Conservation (phyloP, 371 early-diverging fungal species). For the Sporodiniella umbellata region DNA sequence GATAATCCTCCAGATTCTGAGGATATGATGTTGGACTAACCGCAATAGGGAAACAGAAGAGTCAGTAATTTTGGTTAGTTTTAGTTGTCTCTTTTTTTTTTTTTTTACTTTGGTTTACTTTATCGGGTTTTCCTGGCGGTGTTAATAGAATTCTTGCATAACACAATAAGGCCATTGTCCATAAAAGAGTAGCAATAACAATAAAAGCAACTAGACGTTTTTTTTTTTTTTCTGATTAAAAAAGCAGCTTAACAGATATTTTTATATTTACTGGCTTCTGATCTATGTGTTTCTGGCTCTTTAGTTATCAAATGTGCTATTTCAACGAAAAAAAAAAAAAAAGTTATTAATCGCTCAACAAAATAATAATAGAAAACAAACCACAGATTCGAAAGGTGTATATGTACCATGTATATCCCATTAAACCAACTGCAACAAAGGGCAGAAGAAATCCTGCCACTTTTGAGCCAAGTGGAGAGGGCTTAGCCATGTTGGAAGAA, state of each 20-base stretch:
- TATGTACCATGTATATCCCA: slow-evolving; percentile 50
- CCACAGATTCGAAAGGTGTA: slow-evolving; percentile 54
- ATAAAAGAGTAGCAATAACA: slow-evolving; percentile 38
- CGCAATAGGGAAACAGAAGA: too few species aligned
- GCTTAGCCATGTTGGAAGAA: slow-evolving; percentile 13
- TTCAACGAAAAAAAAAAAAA: slow-evolving; percentile 3
- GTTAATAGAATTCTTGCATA: slow-evolving; percentile 47
- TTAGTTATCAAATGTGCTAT: too few species aligned
- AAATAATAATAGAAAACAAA: slow-evolving; percentile 15
- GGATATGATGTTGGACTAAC: slow-evolving; percentile 5
- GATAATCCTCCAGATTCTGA: background rate
- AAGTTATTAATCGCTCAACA: too few species aligned
- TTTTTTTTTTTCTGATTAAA: background rate
- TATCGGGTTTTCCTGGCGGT: slow-evolving; percentile 44
- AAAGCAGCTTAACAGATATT: too few species aligned
- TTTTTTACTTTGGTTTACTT: slow-evolving; percentile 17
- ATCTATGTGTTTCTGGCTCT: slow-evolving; percentile 11
- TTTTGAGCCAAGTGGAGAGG: slow-evolving; percentile 15
- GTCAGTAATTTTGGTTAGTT: background rate
- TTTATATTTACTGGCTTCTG: slow-evolving; percentile 28
- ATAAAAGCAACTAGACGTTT: slow-evolving; percentile 37
- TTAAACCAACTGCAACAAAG: slow-evolving; percentile 29
- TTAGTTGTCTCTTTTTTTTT: background rate
- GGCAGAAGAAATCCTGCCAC: slow-evolving; percentile 29
- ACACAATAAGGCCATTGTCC: slow-evolving; percentile 39